Evolutionary conservation across 352 stramenopile genomes (phyloP).

Genomic region (Globisporangium alternatum): DNA sequence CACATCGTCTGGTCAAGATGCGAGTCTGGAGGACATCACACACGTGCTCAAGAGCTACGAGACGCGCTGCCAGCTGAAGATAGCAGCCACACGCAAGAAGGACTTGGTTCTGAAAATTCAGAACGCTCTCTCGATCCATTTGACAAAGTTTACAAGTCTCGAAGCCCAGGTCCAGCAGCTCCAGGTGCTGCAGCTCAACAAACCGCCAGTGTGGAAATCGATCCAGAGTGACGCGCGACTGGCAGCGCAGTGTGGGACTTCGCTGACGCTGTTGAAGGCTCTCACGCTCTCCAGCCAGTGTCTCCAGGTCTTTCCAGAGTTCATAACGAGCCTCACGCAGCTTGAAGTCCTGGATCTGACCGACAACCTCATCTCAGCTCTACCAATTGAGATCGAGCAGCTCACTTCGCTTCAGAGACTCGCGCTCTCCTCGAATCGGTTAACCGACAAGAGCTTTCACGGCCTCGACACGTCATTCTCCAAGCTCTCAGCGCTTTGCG

Average conservation of each 20-base stretch:
- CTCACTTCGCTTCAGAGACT: conserved; percentile 20
- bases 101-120: conserved; percentile 42
- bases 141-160: not conserved
- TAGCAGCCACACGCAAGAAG: conserved; percentile 19
- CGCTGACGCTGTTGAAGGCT: conserved; percentile 10
- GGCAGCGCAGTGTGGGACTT: conserved; percentile 4
- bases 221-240: conserved; percentile 6
- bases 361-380: conserved; percentile 26
- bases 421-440: conserved; percentile 19
- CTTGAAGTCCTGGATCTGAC: conserved; percentile 35
- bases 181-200: conserved; percentile 21
- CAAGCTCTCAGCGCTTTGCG: conserved; percentile 18
- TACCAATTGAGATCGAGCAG: conserved; percentile 19
- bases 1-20: not conserved
- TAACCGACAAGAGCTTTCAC: conserved; percentile 20
- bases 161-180: conserved; percentile 3
- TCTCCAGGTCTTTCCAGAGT: conserved; percentile 22
- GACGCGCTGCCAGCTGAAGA: conserved; percentile 22
- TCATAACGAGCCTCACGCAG: conserved; percentile 17
- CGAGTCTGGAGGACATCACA: conserved; percentile 2
- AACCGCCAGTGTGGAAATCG: conserved; percentile 1
- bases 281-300: conserved; percentile 22
- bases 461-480: not conserved
- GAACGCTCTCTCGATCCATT: conserved; percentile 16
- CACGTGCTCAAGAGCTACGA: conserved; percentile 31